phyloP scores from a whole-genome alignment of 331 rosid genomes.

The Malus hybrid region DNA sequence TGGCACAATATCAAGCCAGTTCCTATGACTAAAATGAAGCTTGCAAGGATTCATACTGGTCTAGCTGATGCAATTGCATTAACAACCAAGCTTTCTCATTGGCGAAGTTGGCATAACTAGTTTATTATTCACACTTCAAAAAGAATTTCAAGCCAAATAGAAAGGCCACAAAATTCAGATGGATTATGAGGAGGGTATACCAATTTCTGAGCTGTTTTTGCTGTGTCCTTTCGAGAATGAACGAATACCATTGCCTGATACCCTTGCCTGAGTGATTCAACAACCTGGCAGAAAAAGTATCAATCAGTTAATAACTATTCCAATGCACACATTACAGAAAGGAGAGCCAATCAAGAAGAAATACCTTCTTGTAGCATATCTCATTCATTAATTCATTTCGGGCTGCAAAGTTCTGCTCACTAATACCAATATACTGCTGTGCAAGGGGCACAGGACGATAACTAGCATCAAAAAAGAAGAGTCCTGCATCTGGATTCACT shows the following conservation, averaged over 20 bases:
- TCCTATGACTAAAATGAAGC: background rate
- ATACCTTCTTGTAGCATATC: slow-evolving; percentile 88
- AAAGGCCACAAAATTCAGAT: slow-evolving; percentile 4
- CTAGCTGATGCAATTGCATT: background rate
- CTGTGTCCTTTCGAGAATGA: slow-evolving; percentile 95
- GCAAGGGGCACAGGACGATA: slow-evolving; percentile 99
- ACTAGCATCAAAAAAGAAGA: slow-evolving; percentile 91
- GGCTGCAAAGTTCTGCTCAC: slow-evolving; percentile 79
- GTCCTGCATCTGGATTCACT: slow-evolving; percentile 89
- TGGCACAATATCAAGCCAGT: background rate
- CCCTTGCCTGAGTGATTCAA: slow-evolving; percentile 78
- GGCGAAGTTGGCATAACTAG: background rate
- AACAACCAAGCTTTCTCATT: background rate
- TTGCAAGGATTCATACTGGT: slow-evolving; percentile 2
- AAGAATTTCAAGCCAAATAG: slow-evolving; percentile 22
- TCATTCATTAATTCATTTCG: slow-evolving; percentile 78
- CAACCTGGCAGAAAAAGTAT: slow-evolving; percentile 48
- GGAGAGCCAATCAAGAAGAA: slow-evolving; percentile 1
- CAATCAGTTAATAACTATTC: slow-evolving; percentile 11
- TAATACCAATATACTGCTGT: slow-evolving; percentile 91
- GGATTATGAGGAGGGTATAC: slow-evolving; percentile 29
- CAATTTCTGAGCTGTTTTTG: slow-evolving; percentile 84
- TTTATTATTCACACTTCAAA: slow-evolving; percentile 1
- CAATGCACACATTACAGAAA: slow-evolving; percentile 12
- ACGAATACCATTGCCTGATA: slow-evolving; percentile 98